Evolutionary conservation across 2,329 filamentous ascomycete species (phyloP).

Genomic region (Botrytis medusae): DNA sequence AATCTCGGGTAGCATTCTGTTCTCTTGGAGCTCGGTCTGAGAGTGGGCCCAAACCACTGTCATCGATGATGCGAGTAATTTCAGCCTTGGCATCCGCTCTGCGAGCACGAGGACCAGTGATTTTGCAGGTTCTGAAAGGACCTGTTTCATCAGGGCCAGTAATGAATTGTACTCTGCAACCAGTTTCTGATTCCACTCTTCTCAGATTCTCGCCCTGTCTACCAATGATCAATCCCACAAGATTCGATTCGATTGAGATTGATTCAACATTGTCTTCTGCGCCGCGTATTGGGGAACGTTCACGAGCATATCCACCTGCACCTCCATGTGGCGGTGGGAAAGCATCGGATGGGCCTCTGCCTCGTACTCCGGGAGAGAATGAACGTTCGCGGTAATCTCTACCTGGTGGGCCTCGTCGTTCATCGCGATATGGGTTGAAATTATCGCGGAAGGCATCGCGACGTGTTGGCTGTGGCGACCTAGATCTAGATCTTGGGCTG

Average conservation of each 20-base stretch:
- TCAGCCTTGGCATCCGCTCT: slow-evolving; percentile 77
- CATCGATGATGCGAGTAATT: slow-evolving; percentile 85
- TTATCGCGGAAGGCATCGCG: slow-evolving; percentile 73
- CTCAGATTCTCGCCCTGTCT: slow-evolving; percentile 86
- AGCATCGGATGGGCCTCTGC: slow-evolving; percentile 48
- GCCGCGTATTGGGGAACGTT: slow-evolving; percentile 56
- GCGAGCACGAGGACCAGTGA: slow-evolving; percentile 70
- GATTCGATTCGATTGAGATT: slow-evolving; percentile 80
- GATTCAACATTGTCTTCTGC: slow-evolving; percentile 70
- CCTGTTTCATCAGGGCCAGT: slow-evolving; percentile 71
- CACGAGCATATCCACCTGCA: slow-evolving; percentile 46
- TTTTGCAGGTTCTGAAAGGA: slow-evolving; percentile 79
- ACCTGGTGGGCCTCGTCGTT: slow-evolving; percentile 63
- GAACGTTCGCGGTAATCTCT: slow-evolving; percentile 68
- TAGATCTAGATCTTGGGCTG: slow-evolving; percentile 65
- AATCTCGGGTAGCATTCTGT: slow-evolving; percentile 32
- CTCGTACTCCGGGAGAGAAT: slow-evolving; percentile 63
- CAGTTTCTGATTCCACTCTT: slow-evolving; percentile 78
- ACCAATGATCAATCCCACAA: slow-evolving; percentile 89
- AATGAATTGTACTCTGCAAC: slow-evolving; percentile 84
- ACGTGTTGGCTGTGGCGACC: slow-evolving; percentile 67
- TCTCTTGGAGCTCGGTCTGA: slow-evolving; percentile 42
- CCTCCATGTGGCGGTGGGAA: slow-evolving; percentile 63
- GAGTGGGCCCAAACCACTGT: slow-evolving; percentile 63
- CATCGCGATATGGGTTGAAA: slow-evolving; percentile 81